Percentiles rank a stretch among this genome's conserved stretches.
These are phyloP conservation scores for Rhizophora apiculata DNA, from an alignment of 345 rosid species.

Conservation along the genomic window DNA sequence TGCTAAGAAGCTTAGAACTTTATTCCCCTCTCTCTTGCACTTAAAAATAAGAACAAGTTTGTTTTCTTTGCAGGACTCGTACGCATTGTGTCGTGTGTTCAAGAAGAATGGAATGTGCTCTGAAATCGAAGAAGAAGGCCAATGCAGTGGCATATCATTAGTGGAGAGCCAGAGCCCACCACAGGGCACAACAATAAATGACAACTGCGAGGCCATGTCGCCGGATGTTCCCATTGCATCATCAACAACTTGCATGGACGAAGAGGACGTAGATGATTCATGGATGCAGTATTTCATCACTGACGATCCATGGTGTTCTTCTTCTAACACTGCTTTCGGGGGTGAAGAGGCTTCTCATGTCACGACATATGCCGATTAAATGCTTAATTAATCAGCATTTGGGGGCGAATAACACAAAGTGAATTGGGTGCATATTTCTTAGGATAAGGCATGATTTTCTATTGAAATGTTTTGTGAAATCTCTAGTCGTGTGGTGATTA, in stretches of 20 bases:
- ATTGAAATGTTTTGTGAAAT: neutral
- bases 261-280: slow-evolving; percentile 83
- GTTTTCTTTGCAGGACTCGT: slow-evolving; percentile 56
- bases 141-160: slow-evolving; percentile 35
- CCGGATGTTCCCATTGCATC: slow-evolving; percentile 62
- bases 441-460: slow-evolving; percentile 3
- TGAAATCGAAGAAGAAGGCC: slow-evolving; percentile 63
- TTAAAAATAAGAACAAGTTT: neutral
- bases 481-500: neutral
- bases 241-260: slow-evolving; percentile 44
- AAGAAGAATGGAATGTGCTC: slow-evolving; percentile 82
- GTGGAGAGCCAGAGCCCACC: slow-evolving; percentile 38
- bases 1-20: neutral
- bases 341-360: slow-evolving; percentile 18
- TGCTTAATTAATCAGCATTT: neutral
- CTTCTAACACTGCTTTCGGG: slow-evolving; percentile 30
- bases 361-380: slow-evolving; percentile 11
- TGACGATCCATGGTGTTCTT: slow-evolving; percentile 81
- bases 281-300: slow-evolving; percentile 95
- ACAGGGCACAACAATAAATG: slow-evolving; percentile 23
- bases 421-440: neutral
- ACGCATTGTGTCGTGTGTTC: slow-evolving; percentile 91
- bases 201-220: slow-evolving; percentile 58
- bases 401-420: slow-evolving; percentile 2
- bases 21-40: no score